A percentile compares a stretch with the other conserved stretches of the same genome.
phyloP scores from a whole-genome alignment of 2,329 filamentous ascomycete genomes.

The Lachnellula hyalina region DNA sequence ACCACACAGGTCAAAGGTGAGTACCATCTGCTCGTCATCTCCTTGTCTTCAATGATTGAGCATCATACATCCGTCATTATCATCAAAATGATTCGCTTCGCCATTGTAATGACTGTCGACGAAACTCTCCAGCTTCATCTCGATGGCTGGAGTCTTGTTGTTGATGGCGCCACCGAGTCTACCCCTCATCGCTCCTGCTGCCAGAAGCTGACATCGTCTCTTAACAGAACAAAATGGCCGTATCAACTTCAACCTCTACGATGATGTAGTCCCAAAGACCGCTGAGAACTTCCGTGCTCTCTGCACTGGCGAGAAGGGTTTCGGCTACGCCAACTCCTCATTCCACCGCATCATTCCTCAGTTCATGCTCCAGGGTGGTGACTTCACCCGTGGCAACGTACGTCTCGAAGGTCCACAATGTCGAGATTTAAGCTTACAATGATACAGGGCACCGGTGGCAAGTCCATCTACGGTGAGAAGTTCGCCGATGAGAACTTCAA shows the following conservation, averaged over 20 bases:
- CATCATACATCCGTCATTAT: not conserved
- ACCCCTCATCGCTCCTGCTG: conserved; percentile 9
- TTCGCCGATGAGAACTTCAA: conserved; percentile 91
- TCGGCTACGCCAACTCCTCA: conserved; percentile 74
- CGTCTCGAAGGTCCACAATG: conserved; percentile 31
- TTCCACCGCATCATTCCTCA: conserved; percentile 92
- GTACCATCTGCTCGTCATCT: conserved; percentile 25
- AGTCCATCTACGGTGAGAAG: conserved; percentile 94
- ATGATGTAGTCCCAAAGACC: conserved; percentile 80
- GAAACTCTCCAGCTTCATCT: not conserved
- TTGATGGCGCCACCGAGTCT: conserved; percentile 16
- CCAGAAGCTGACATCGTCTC: conserved; percentile 22
- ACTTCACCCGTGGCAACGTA: conserved; percentile 91
- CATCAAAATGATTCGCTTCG: not conserved
- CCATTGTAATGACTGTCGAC: not conserved
- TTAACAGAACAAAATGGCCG: conserved; percentile 60
- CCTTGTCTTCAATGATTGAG: conserved; percentile 2
- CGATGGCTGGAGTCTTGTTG: conserved; percentile 8
- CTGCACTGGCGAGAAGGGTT: conserved; percentile 77
- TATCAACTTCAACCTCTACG: conserved; percentile 82
- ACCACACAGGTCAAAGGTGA: conserved; percentile 56
- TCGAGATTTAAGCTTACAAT: conserved; percentile 52
- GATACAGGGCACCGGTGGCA: conserved; percentile 71
- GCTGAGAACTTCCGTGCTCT: conserved; percentile 93
- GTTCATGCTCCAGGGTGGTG: conserved; percentile 95